Base-by-base conservation (phyloP, 371 early-diverging fungal genomes). In the Actinomortierella wolfii region DNA sequence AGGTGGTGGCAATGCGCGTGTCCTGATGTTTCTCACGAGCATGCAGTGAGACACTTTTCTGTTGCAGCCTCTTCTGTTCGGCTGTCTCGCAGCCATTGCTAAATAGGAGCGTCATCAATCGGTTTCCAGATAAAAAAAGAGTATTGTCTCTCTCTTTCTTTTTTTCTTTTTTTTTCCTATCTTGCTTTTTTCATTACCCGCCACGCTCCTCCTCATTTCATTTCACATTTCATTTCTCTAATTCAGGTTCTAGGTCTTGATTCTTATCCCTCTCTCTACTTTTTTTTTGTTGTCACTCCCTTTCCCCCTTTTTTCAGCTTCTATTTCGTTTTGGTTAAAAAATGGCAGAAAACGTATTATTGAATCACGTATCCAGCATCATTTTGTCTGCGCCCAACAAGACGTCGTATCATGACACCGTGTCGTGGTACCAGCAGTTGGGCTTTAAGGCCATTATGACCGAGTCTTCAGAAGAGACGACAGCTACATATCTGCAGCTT, bases 231-330 rank as follows among this genome's bases (percentile, higher is more conserved):
- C 48, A 48, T 29, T 9, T 41, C 44, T 44, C 44, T 3, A 3
- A 3, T 13, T 20, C 20, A 15, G 15, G 4, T n/a, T 20, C 13
- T 44, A n/a, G 20, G 15, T 44, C 44, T 44, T 13, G 20, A 44
- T 20, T 68, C 54, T 57, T 53, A 61, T 77, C 75, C 52, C 61
- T 73, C 56, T 65, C 50, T 62, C 11, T 11, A 34, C 11, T 34
- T 4, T 34, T 4, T 34, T 34, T 11, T 11, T 34, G 34, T 77
- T 60, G 52, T 58, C 54, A 76, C 70, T 34, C 34, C 34, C 54
- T 76, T 46, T 48, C 70, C 68, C 61, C 70, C 75, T 56, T 68
- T 74, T 29, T 73, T 71, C 59, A 64, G 53, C 58, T 70, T 73
- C 53, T 23, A 47, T 47, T 56, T 24, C 49, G 44, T 25, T 51